Evolutionary conservation across 2,329 filamentous ascomycete species (phyloP).

Genomic region (Pseudopithomyces chartarum): DNA sequence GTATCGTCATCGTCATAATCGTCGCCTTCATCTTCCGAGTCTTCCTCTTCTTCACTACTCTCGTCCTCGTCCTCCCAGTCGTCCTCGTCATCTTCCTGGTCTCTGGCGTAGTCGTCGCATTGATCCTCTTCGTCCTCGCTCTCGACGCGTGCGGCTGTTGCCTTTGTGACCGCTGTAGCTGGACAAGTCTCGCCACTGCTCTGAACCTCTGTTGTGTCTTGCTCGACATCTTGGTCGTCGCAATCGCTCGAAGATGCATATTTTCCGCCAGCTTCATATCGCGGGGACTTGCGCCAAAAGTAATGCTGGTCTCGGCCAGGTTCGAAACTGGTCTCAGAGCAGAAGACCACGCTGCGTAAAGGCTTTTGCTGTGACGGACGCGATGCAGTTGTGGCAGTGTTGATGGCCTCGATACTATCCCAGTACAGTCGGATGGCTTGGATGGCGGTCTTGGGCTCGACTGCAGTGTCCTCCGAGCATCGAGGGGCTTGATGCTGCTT

Average conservation of each 20-base stretch:
- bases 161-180: not conserved
- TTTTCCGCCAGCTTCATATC: constrained; percentile 37
- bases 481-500: constrained; percentile 9
- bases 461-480: not conserved
- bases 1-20: not conserved
- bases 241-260: constrained; percentile 12
- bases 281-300: constrained; percentile 30
- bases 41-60: not conserved
- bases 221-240: not conserved
- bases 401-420: constrained; percentile 16
- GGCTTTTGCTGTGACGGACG: constrained; percentile 3
- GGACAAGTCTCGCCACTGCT: not conserved
- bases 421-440: constrained; percentile 34
- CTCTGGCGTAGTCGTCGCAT: not conserved
- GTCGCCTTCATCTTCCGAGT: not conserved
- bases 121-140: not conserved
- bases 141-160: not conserved
- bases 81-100: not conserved
- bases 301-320: constrained; percentile 28
- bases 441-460: constrained; percentile 27
- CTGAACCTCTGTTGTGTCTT: not conserved
- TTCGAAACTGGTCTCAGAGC: constrained; percentile 25
- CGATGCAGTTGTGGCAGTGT: constrained; percentile 7
- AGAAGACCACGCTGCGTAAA: constrained; percentile 22
- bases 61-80: constrained; percentile 1